Base-by-base conservation (phyloP, 176 grass and related monocot genomes). In the Lolium perenne region DNA sequence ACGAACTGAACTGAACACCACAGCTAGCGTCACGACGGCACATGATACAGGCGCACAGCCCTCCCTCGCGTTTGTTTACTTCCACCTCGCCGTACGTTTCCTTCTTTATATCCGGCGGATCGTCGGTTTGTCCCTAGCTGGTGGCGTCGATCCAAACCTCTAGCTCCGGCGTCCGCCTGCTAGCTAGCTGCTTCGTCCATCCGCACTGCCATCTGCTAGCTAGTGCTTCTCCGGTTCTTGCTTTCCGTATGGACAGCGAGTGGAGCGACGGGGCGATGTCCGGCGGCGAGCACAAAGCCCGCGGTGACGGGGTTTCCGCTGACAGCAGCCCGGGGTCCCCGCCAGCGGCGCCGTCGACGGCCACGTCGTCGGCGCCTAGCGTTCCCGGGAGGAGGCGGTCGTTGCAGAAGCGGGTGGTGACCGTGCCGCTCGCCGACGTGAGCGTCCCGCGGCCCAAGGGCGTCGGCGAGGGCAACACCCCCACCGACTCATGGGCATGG, bases 401-500 rank as follows among this genome's bases (percentile, higher is more conserved):
- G 9, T 81, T 89, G n/a, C 90, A 94, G 77, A 98, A 95, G 86
- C 71, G 90, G 73, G 91, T 94, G 66, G 91, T 98, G 57, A 91
- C 90, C 41, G 86, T 98, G 73, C 84, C 93, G 21, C 90, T 94
- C 10, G 88, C 88, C 55, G 86, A 92, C 55, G 68, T 83, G 26
- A 90, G 72, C 32, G 75, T 87, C 0, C 74, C 82, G 5, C 71
- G 90, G 92, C 77, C 71, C 49, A 92, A 92, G 85, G 90, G 92
- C 59, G 93, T 86, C 81, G 93, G 93, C 62, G 91, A 95, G 88
- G 91, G 86, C 68, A 85, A 86, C 43, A 94, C 88, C 17, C 86
- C 88, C 41, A 89, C 89, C 0, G 96, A 98, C 87, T 85, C 89
- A 69, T 98, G 93, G 95, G 89, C 91, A 21, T 98, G 95, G 95